A percentile compares a stretch with the other conserved stretches of the same genome.
Evolutionary conservation across 805 yeast genomes (phyloP).

Genomic region (Pichia nakasei): DNA sequence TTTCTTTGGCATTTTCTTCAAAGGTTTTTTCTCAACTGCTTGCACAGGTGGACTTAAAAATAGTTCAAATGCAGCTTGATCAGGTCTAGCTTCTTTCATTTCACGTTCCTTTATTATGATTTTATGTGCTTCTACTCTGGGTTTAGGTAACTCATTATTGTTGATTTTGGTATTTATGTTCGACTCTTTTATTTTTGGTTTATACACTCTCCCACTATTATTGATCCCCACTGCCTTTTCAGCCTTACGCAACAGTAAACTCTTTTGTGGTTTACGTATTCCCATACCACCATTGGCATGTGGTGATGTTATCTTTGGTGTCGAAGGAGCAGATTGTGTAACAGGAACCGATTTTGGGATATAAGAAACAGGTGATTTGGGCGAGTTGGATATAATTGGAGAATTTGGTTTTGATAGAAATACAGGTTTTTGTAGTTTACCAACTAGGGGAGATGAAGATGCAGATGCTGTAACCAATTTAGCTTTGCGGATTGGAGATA

Average conservation of each 20-base stretch:
- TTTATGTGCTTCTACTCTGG: neutral
- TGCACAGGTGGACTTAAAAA: neutral
- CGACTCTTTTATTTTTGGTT: neutral
- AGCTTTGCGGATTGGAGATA: slow-evolving; percentile 9
- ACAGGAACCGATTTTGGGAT: neutral
- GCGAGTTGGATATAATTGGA: neutral
- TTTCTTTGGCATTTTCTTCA: neutral
- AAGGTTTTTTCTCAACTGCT: neutral
- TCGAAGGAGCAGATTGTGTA: neutral
- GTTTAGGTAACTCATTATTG: neutral
- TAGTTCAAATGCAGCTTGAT: slow-evolving; percentile 3
- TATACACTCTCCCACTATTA: neutral
- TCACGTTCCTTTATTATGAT: slow-evolving; percentile 4
- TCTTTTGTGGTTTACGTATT: slow-evolving; percentile 12
- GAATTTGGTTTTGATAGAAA: neutral
- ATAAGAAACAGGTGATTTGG: neutral
- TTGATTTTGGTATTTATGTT: neutral
- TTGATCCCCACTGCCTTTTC: slow-evolving; percentile 13
- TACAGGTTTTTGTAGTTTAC: neutral
- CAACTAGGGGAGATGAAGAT: slow-evolving; percentile 3
- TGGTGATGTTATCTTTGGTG: slow-evolving; percentile 1
- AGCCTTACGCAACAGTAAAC: slow-evolving; percentile 17
- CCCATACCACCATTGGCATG: slow-evolving; percentile 6
- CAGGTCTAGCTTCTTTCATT: slow-evolving; percentile 14
- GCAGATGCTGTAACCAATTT: neutral